These are phyloP conservation scores for Forsythia suspensa DNA, from an alignment of 257 asterid genomes.

Conservation along the genomic window DNA sequence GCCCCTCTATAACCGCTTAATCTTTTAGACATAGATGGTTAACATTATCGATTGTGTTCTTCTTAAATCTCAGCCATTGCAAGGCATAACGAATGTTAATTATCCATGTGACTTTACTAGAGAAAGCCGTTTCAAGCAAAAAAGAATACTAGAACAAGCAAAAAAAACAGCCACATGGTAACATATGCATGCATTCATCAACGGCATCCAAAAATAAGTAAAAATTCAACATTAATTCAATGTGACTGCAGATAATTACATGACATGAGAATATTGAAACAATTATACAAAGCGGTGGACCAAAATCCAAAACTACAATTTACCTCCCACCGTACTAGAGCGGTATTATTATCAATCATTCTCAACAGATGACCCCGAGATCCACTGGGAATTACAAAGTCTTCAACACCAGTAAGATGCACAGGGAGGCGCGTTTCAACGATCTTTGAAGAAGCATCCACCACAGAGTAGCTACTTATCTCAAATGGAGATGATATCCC, in stretches of 20 bases:
- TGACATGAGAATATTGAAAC: conserved; percentile 7
- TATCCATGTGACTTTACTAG: background rate
- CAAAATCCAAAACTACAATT: background rate
- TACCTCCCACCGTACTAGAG: conserved; percentile 98
- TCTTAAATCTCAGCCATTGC: background rate
- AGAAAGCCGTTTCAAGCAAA: background rate
- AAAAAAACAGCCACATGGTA: too few relatives aligned
- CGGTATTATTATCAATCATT: conserved; percentile 60
- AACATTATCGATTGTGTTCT: background rate
- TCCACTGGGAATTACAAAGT: conserved; percentile 73
- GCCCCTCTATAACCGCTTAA: background rate
- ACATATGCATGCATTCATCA: background rate
- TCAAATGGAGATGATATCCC: conserved; percentile 80
- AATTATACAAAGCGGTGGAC: background rate
- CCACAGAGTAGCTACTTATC: conserved; percentile 45
- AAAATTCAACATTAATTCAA: background rate
- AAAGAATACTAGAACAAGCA: too few relatives aligned
- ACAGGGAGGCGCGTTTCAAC: conserved; percentile 54
- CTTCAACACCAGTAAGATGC: conserved; percentile 70
- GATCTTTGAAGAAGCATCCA: conserved; percentile 55
- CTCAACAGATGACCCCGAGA: conserved; percentile 81
- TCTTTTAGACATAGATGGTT: background rate
- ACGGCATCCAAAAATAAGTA: background rate
- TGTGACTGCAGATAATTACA: background rate
- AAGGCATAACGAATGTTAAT: background rate